These are phyloP conservation scores for Mycothermus thermophilus DNA, from an alignment of 495 filamentous ascomycete genomes.

Conservation along the genomic window DNA sequence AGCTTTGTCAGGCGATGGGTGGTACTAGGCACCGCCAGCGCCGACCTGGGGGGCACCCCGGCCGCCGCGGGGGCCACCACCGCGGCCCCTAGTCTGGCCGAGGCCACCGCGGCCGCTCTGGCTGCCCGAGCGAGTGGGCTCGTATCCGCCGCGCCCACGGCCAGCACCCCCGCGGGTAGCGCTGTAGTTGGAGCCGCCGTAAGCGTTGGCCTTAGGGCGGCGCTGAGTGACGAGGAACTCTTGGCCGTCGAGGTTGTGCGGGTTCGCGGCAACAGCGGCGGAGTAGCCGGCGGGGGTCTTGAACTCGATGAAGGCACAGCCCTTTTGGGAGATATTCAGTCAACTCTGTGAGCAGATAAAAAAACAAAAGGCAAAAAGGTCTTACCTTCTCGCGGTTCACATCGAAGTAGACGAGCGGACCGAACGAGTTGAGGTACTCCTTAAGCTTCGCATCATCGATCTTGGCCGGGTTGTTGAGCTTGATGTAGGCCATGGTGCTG, in stretches of 20 bases:
- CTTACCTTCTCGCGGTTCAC: conserved; percentile 81
- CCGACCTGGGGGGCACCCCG: conserved; percentile 28
- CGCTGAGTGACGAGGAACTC: conserved; percentile 80
- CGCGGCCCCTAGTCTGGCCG: conserved; percentile 40
- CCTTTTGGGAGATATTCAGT: conserved; percentile 39
- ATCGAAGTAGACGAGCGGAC: conserved; percentile 74
- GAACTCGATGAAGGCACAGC: conserved; percentile 94
- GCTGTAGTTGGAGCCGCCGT: conserved; percentile 49
- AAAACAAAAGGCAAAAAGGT: too few species aligned
- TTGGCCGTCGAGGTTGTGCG: conserved; percentile 69
- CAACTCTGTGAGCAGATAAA: too few species aligned
- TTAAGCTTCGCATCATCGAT: conserved; percentile 55
- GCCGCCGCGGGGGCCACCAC: conserved; percentile 42
- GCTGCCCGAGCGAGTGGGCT: conserved; percentile 40
- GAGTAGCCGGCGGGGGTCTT: conserved; percentile 61
- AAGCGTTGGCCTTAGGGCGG: conserved; percentile 55
- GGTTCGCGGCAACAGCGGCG: conserved; percentile 71
- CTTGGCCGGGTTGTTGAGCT: conserved; percentile 83
- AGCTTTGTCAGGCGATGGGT: too few species aligned
- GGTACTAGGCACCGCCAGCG: too few species aligned
- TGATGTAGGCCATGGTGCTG: conserved; percentile 70
- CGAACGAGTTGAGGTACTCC: conserved; percentile 52
- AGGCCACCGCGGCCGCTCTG: conserved; percentile 53
- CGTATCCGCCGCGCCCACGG: conserved; percentile 50
- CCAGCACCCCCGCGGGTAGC: conserved; percentile 43